These are phyloP conservation scores for Pinus tabuliformis DNA, from an alignment of 75 land plant genomes.

Conservation along the genomic window DNA sequence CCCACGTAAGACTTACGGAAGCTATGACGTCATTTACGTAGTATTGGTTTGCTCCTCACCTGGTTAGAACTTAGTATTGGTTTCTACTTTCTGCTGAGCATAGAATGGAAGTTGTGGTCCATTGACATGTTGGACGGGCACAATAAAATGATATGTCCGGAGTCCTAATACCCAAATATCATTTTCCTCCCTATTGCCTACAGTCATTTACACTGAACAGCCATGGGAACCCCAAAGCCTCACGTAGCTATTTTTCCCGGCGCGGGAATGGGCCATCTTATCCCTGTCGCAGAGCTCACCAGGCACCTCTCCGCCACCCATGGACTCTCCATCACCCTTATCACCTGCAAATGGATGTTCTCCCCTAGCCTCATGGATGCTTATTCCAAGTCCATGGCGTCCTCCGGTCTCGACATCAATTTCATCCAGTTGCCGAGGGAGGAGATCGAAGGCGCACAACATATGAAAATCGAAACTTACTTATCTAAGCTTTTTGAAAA, in stretches of 20 bases:
- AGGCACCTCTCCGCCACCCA: conserved; percentile 27
- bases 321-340: conserved; percentile 23
- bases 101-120: no score
- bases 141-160: no score
- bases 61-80: no score
- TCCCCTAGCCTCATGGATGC: background rate
- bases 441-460: conserved; percentile 16
- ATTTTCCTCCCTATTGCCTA: no score
- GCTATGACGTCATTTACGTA: no score
- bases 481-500: conserved; percentile 5
- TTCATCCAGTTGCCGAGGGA: conserved; percentile 28
- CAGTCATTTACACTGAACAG: no score
- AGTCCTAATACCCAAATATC: no score
- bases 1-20: no score
- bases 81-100: no score
- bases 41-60: no score
- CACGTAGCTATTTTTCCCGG: conserved; percentile 33
- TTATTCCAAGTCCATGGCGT: background rate
- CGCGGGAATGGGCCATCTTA: conserved; percentile 59
- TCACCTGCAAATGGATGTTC: background rate
- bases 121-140: no score
- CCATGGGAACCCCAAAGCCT: background rate
- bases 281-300: conserved; percentile 46
- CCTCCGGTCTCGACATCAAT: conserved; percentile 10
- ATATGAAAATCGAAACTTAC: conserved; percentile 16